Base-by-base conservation (phyloP, 306 rosid genomes). In the Inga oerstediana region DNA sequence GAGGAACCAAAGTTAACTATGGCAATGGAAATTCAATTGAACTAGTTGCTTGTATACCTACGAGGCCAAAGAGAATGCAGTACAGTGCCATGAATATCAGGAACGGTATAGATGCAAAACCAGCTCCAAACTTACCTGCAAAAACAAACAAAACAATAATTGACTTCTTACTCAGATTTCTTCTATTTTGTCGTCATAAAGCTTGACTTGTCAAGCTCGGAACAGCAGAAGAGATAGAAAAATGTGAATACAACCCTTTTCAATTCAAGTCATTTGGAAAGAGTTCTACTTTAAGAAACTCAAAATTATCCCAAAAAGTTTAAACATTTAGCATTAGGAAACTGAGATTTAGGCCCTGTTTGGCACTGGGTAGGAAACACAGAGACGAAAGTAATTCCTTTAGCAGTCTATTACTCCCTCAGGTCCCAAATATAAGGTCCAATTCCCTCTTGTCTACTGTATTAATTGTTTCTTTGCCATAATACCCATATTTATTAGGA, bases 71-170 rank as follows among this genome's bases (percentile, higher is more conserved):
- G 89, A 96, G 76, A 74, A 96, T 97, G 74, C 99, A 96, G 84
- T 96, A 96, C 32, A 85, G 86, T 37, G 99, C 99, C 61, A 97
- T 97, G 83, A 96, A 96, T 76, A 96, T 86, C 45, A 98, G 90
- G 87, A 96, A 92, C 59, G 99, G 99, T 82, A 96, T 94, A 51
- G 99, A 96, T 44, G 99, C 98, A 84, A 96, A 96, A 76, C 94
- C 62, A 16, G 98, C 98, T 66, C 98, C 99, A n/a, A n/a, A n/a
- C n/a, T n/a, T n/a, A n/a, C n/a, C n/a, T n/a, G n/a, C n/a, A n/a
- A n/a, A n/a, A n/a, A 69, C 74, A 19, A 39, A 32, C n/a, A 17
- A 24, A 35, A 69, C 4, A 69, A 17, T 45, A 37, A 17, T 13
- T 20, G n/a, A 45, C 68, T 27, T 62, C 17, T 10, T 22, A 24